These are phyloP conservation scores for Clarireedia sp. DNA, from an alignment of 2,329 filamentous ascomycete species.

Conservation along the genomic window DNA sequence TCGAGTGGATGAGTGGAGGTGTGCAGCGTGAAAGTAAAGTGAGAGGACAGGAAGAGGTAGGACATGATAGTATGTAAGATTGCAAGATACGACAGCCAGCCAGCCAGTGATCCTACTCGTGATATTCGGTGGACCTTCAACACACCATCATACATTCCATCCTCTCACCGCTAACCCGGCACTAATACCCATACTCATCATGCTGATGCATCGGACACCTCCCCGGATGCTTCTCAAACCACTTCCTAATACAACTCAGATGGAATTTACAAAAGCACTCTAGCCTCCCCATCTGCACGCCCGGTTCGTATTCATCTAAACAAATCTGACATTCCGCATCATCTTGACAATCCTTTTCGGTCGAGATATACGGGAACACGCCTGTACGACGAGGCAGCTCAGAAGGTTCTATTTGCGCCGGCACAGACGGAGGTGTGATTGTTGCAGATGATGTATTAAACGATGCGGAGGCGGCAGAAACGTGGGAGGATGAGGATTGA, in stretches of 20 bases:
- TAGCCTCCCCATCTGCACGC: constrained; percentile 54
- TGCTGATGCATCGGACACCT: constrained; percentile 60
- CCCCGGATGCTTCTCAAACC: constrained; percentile 55
- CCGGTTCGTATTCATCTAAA: constrained; percentile 56
- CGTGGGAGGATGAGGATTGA: constrained; percentile 18
- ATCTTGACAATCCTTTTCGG: constrained; percentile 62
- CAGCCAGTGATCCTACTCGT: too few species aligned
- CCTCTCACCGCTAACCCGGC: background rate
- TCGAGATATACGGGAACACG: constrained; percentile 57
- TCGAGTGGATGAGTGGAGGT: too few species aligned
- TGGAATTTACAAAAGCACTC: constrained; percentile 63
- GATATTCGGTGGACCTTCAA: too few species aligned
- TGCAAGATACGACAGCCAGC: too few species aligned
- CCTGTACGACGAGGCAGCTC: constrained; percentile 40
- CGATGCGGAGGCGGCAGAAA: constrained; percentile 8
- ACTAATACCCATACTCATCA: constrained; percentile 8
- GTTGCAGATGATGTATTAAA: constrained; percentile 25
- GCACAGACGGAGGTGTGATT: too few species aligned
- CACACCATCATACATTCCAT: background rate
- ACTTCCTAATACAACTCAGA: constrained; percentile 49
- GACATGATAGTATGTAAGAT: too few species aligned
- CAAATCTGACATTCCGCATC: constrained; percentile 62
- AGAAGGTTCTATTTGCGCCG: background rate
- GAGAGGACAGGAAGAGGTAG: too few species aligned
- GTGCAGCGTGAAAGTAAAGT: too few species aligned